phyloP scores from a whole-genome alignment of 495 filamentous ascomycete genomes.

The Daldinia loculata region DNA sequence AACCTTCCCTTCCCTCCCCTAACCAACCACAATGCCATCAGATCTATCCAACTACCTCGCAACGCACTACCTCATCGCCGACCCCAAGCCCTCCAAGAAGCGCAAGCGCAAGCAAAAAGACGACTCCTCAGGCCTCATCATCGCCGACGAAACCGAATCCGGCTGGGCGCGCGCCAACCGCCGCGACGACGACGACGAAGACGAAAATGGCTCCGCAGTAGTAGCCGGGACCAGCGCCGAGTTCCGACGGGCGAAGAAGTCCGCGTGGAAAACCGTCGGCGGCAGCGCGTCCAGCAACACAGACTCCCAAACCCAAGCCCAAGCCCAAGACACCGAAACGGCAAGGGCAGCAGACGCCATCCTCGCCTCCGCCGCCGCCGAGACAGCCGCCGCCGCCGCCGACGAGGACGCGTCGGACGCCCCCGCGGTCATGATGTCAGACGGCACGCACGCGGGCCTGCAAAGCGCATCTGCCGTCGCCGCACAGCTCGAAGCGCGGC shows the following conservation, averaged over 20 bases:
- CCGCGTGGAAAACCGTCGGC: conserved; percentile 78
- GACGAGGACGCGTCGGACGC: conserved; percentile 44
- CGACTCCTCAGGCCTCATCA: conserved; percentile 71
- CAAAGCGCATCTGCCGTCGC: conserved; percentile 84
- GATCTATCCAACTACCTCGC: conserved; percentile 88
- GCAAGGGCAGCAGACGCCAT: conserved; percentile 82
- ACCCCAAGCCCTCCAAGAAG: conserved; percentile 77
- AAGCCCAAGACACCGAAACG: conserved; percentile 52
- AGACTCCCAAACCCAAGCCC: neutral
- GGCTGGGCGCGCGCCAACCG: conserved; percentile 66
- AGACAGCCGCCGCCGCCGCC: conserved; percentile 62
- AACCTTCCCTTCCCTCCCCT: neutral
- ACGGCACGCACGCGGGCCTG: conserved; percentile 84
- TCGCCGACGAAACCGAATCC: conserved; percentile 80
- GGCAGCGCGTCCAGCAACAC: conserved; percentile 50
- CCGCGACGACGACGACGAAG: conserved; percentile 57
- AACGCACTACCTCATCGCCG: conserved; percentile 87
- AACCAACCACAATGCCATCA: conserved; percentile 58
- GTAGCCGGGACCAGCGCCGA: conserved; percentile 68
- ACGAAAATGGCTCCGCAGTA: conserved; percentile 48
- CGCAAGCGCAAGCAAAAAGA: conserved; percentile 81
- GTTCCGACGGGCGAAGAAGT: conserved; percentile 81
- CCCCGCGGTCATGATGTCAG: conserved; percentile 73
- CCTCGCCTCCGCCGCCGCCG: conserved; percentile 75
- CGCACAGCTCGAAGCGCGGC: conserved; percentile 69